Evolutionary conservation across 306 rosid species (phyloP).

Genomic region (Sindora glabra): DNA sequence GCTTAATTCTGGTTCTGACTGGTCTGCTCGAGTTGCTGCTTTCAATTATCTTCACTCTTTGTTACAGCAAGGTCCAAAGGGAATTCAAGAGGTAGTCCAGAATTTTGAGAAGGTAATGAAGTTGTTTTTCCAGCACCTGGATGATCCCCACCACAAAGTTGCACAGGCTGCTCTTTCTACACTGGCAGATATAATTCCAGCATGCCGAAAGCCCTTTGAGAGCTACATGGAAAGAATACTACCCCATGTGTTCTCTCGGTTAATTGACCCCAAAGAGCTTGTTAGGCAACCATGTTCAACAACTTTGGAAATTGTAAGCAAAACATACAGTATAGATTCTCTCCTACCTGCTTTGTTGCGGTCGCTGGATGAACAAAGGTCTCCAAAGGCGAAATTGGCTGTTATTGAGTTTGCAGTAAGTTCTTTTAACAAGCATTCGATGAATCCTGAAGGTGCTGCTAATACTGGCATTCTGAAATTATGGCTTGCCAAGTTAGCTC

Average conservation of each 20-base stretch:
- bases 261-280: constrained; percentile 94
- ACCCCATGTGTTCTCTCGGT: constrained; percentile 96
- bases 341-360: constrained; percentile 95
- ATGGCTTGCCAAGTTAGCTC: constrained; percentile 92
- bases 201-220: constrained; percentile 90
- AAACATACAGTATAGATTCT: constrained; percentile 75
- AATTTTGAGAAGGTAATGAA: constrained; percentile 98
- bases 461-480: constrained; percentile 83
- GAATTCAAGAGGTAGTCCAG: constrained; percentile 84
- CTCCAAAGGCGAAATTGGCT: constrained; percentile 97
- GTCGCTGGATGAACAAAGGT: constrained; percentile 92
- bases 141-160: constrained; percentile 98
- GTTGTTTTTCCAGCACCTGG: constrained; percentile 95
- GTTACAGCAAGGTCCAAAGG: constrained; percentile 90
- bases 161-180: constrained; percentile 98
- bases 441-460: constrained; percentile 76
- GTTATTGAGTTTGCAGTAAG: constrained; percentile 86
- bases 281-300: constrained; percentile 86
- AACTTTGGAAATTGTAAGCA: constrained; percentile 75
- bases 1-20: constrained; percentile 84
- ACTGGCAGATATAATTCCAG: constrained; percentile 78
- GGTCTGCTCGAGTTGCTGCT: constrained; percentile 95
- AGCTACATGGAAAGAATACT: constrained; percentile 90
- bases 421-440: constrained; percentile 79
- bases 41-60: constrained; percentile 79